Conservation (phyloP, 345 rosid genomes). For the Laguncularia racemosa region DNA sequence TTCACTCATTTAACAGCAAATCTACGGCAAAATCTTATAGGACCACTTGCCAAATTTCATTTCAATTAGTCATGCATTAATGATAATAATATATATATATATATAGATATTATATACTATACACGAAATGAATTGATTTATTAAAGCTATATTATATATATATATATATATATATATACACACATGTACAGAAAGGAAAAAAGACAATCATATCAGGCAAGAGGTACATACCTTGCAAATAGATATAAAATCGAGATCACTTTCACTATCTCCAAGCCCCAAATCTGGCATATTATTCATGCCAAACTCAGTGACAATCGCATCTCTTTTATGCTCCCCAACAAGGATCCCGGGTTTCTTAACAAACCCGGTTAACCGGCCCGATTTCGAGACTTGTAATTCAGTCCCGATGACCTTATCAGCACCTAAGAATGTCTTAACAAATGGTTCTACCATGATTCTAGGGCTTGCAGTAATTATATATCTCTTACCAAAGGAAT, state of each 20-base stretch:
- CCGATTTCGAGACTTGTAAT: slow-evolving; percentile 55
- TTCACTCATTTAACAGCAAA: too few relatives aligned
- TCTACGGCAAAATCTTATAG: too few relatives aligned
- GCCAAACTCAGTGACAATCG: slow-evolving; percentile 54
- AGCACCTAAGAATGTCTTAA: slow-evolving; percentile 53
- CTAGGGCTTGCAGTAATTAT: slow-evolving; percentile 75
- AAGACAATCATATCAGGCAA: too few relatives aligned
- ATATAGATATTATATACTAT: too few relatives aligned
- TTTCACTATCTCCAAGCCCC: slow-evolving; percentile 71
- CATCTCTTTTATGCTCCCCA: slow-evolving; percentile 55
- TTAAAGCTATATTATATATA: too few relatives aligned
- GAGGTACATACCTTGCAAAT: slow-evolving; percentile 59
- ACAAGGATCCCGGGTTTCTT: slow-evolving; percentile 63
- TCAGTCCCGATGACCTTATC: slow-evolving; percentile 87
- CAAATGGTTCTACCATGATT: slow-evolving; percentile 86
- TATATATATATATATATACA: too few relatives aligned
- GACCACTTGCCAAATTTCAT: too few relatives aligned
- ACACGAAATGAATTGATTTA: too few relatives aligned
- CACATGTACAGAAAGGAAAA: too few relatives aligned
- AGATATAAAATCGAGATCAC: slow-evolving; percentile 82
- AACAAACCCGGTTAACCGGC: slow-evolving; percentile 74
- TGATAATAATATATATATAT: not conserved
- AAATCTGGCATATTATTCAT: slow-evolving; percentile 48
- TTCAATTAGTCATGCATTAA: not conserved
- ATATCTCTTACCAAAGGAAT: slow-evolving; percentile 65